Base-by-base conservation (phyloP, 202 grass and related monocot species). In the Digitaria exilis region DNA sequence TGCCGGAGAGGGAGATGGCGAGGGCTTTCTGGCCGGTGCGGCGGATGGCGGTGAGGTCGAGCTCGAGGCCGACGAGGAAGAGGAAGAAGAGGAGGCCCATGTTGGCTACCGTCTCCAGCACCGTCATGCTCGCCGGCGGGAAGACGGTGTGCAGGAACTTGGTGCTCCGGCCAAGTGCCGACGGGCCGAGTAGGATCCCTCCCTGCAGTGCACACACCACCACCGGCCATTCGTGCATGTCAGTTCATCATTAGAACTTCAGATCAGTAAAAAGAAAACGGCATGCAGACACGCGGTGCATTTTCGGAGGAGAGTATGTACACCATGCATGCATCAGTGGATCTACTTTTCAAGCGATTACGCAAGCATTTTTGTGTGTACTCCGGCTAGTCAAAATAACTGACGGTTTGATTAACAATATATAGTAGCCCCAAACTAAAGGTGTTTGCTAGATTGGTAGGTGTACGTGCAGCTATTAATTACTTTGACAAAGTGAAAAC, bases 11-110 rank as follows among this genome's bases (percentile, higher is more conserved):
- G 0, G 94, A 88, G 9, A 97, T 94, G 28, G 80, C 90, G 1
- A 97, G 58, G 11, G 94, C 89, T 42, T 84, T 87, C 80, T 80
- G 87, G 11, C 94, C 94, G 0, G 94, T 91, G 35, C 90, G 88
- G 32, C 90, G 86, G 61, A 97, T 83, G 58, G 88, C 24, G 13
- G 81, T 28, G 71, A 97, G 32, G 77, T 94, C 92, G 18, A 94
- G 81, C 78, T 94, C 92, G 5, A 94, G 92, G 10, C 92, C 92
- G 19, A 94, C 89, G 19, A 94, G 89, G 87, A 94, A 94, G 19
- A 94, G 89, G 69, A 94, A 94, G 87, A 92, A 89, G 52, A 94
- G 84, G 10, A 94, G 84, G 12, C 92, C 92, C 1, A 94, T 37
- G 84, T 92, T 94, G 39, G 92, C 78, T 8, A 94, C 77, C 21